These are phyloP conservation scores for Rutstroemia sydowiana DNA, from an alignment of 2,329 filamentous ascomycete genomes.

Conservation along the genomic window DNA sequence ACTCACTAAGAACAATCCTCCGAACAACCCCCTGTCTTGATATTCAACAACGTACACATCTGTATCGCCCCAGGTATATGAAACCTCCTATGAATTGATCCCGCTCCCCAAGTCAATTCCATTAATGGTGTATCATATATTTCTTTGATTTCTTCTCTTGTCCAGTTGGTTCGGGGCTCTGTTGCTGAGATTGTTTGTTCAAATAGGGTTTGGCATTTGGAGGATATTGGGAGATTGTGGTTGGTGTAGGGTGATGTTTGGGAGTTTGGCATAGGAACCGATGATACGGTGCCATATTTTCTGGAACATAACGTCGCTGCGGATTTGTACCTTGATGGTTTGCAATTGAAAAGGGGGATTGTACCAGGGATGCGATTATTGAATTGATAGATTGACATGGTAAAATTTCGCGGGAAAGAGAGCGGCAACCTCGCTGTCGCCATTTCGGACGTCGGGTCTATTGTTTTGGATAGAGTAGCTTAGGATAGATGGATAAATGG, in stretches of 20 bases:
- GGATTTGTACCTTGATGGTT: too few species aligned
- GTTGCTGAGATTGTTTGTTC: slow-evolving; percentile 51
- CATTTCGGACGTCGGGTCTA: too few species aligned
- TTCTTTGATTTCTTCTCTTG: slow-evolving; percentile 69
- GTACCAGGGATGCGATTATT: too few species aligned
- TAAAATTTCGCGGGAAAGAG: too few species aligned
- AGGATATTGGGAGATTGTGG: slow-evolving; percentile 8
- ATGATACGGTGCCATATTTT: slow-evolving; percentile 4
- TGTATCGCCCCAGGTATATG: slow-evolving; percentile 79
- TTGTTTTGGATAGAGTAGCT: too few species aligned
- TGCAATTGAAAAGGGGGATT: too few species aligned
- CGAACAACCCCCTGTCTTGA: slow-evolving; percentile 87
- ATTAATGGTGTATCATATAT: slow-evolving; percentile 78
- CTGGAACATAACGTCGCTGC: too few species aligned
- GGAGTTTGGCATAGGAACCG: neutral
- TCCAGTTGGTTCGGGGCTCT: slow-evolving; percentile 66
- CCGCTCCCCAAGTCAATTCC: slow-evolving; percentile 67
- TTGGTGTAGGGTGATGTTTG: neutral
- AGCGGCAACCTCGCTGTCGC: too few species aligned
- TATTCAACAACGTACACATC: slow-evolving; percentile 93
- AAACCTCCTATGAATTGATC: slow-evolving; percentile 72
- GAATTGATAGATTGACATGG: too few species aligned
- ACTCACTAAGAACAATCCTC: slow-evolving; percentile 76
- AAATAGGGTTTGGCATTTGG: too few species aligned
- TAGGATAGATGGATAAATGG: too few species aligned